Evolutionary conservation across 352 stramenopile species (phyloP).

Genomic region (Phytophthora palmivora): DNA sequence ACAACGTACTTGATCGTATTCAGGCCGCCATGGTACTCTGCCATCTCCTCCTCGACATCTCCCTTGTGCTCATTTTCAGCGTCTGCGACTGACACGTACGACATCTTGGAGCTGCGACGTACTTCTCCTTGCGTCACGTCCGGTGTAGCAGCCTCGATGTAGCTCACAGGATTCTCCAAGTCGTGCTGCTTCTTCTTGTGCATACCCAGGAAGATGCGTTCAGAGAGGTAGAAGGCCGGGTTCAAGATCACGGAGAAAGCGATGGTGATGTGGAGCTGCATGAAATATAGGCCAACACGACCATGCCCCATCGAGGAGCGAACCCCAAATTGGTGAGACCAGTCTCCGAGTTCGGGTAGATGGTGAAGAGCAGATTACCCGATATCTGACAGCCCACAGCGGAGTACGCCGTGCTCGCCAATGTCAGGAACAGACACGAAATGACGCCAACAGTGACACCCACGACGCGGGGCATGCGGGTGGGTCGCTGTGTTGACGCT

Average conservation of each 20-base stretch:
- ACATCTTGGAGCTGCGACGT: constrained; percentile 29
- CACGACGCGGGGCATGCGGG: constrained; percentile 54
- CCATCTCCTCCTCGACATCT: constrained; percentile 27
- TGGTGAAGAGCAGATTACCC: constrained; percentile 62
- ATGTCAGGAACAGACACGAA: constrained; percentile 46
- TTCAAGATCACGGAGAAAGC: constrained; percentile 31
- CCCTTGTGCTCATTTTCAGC: constrained; percentile 28
- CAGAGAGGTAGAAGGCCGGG: constrained; percentile 29
- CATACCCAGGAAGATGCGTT: constrained; percentile 23
- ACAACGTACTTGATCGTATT: constrained; percentile 32
- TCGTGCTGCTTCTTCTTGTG: constrained; percentile 20
- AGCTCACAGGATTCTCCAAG: constrained; percentile 21
- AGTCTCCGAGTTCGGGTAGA: constrained; percentile 33
- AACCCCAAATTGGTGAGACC: constrained; percentile 48
- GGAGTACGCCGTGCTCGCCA: constrained; percentile 46
- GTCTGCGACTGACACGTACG: constrained; percentile 30
- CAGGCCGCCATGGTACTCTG: constrained; percentile 25
- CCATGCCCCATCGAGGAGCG: constrained; percentile 33
- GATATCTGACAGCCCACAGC: constrained; percentile 58
- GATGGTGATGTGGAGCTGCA: constrained; percentile 49
- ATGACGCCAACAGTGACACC: constrained; percentile 45
- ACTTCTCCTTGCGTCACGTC: constrained; percentile 19
- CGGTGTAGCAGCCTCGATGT: constrained; percentile 20
- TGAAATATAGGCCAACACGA: constrained; percentile 54
- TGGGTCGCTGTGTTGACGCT: constrained; percentile 57